Evolutionary conservation across 768 basidiomycete genomes (phyloP).

Genomic region (Russula earlei): DNA sequence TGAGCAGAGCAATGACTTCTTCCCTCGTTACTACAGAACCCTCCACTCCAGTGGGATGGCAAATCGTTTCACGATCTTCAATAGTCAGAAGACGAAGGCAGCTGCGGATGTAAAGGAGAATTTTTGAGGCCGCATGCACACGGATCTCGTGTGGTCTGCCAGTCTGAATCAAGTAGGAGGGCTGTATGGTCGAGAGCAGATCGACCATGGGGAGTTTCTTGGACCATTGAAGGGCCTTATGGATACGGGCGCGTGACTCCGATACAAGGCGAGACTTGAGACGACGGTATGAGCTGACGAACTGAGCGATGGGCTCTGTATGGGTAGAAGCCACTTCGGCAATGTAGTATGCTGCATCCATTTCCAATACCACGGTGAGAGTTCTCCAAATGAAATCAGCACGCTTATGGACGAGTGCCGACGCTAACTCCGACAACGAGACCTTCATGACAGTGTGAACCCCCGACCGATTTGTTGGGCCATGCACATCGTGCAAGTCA

Average conservation of each 20-base stretch:
- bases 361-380: constrained; percentile 6
- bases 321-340: constrained; percentile 1
- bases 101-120: constrained; percentile 71
- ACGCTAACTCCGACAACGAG: constrained; percentile 1
- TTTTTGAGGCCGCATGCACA: constrained; percentile 59
- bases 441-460: neutral
- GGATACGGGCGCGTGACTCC: constrained; percentile 24
- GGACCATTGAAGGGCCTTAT: constrained; percentile 43
- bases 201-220: constrained; percentile 47
- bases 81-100: constrained; percentile 39
- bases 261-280: neutral
- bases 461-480: neutral
- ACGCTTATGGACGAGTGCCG: constrained; percentile 1
- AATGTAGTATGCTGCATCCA: constrained; percentile 7
- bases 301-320: neutral
- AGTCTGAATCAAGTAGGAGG: constrained; percentile 72
- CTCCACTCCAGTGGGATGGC: constrained; percentile 15
- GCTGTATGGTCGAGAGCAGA: constrained; percentile 74
- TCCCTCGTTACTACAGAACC: constrained; percentile 16
- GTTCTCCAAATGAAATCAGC: constrained; percentile 13
- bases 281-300: neutral
- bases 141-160: constrained; percentile 62
- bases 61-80: constrained; percentile 24
- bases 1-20: constrained; percentile 11
- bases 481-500: neutral